Percentiles rank a stretch among this genome's conserved stretches.
Evolutionary conservation across 225 moss, liverwort and hornwort genomes (phyloP).

Genomic region (Pseudoscleropodium purum): DNA sequence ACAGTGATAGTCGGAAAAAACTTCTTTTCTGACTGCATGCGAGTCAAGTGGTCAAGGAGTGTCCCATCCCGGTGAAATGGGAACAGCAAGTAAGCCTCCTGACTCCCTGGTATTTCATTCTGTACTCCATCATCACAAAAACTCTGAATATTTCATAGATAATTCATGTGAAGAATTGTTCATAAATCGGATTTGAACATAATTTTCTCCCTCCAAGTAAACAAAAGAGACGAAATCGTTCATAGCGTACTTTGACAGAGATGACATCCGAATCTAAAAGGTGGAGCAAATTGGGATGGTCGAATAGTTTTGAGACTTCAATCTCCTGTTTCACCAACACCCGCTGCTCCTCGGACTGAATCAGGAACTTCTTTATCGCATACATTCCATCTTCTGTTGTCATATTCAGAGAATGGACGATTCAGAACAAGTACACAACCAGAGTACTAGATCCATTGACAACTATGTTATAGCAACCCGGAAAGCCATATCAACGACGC

Average conservation of each 20-base stretch:
- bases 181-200: background rate
- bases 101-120: constrained; percentile 49
- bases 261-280: constrained; percentile 77
- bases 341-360: constrained; percentile 91
- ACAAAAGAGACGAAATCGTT: background rate
- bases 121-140: constrained; percentile 9
- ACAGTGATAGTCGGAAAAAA: constrained; percentile 74
- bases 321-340: constrained; percentile 78
- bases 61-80: constrained; percentile 79
- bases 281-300: constrained; percentile 81
- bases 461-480: background rate
- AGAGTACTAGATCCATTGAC: background rate
- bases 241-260: constrained; percentile 45
- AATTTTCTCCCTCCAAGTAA: background rate
- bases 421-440: background rate
- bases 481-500: background rate
- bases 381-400: constrained; percentile 74
- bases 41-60: constrained; percentile 61
- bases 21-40: constrained; percentile 52
- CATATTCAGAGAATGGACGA: background rate
- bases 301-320: constrained; percentile 43
- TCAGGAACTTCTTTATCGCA: constrained; percentile 84
- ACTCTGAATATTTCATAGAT: background rate
- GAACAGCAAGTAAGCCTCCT: constrained; percentile 87
- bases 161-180: background rate